phyloP scores from a whole-genome alignment of 2,329 filamentous ascomycete species.

The Ophiobolus disseminans region DNA sequence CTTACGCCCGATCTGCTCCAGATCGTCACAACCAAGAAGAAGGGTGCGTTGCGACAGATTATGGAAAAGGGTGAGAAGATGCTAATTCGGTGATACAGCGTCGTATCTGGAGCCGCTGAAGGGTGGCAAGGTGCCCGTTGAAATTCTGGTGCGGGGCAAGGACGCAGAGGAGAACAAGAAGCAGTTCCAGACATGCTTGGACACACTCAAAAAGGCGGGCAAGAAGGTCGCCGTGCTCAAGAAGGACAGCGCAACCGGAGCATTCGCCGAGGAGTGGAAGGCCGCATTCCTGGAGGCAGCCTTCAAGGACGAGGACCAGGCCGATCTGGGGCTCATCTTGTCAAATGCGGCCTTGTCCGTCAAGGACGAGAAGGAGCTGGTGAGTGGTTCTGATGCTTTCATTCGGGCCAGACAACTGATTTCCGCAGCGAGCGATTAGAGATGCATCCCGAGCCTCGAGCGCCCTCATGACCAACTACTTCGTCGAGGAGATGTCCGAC shows the following conservation, averaged over 20 bases:
- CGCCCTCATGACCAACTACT: slow-evolving; percentile 93
- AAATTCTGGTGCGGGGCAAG: slow-evolving; percentile 90
- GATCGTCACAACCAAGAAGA: slow-evolving; percentile 95
- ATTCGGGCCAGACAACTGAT: slow-evolving; percentile 10
- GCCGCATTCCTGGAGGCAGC: slow-evolving; percentile 73
- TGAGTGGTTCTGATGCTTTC: slow-evolving; percentile 43
- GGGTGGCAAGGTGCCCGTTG: slow-evolving; percentile 88
- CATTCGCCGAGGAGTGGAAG: slow-evolving; percentile 97
- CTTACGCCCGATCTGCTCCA: slow-evolving; percentile 88
- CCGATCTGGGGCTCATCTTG: slow-evolving; percentile 82
- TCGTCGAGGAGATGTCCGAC: slow-evolving; percentile 97
- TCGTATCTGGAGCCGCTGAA: slow-evolving; percentile 93
- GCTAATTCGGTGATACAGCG: slow-evolving; percentile 63
- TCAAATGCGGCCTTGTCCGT: slow-evolving; percentile 85
- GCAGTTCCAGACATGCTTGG: slow-evolving; percentile 82
- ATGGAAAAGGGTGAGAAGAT: background rate
- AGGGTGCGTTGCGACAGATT: slow-evolving; percentile 66
- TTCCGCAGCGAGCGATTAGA: slow-evolving; percentile 77
- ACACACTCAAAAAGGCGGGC: slow-evolving; percentile 85
- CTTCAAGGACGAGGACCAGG: slow-evolving; percentile 85
- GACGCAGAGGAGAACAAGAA: slow-evolving; percentile 91
- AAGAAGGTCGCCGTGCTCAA: slow-evolving; percentile 88
- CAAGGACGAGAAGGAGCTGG: slow-evolving; percentile 93
- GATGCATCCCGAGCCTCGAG: slow-evolving; percentile 94
- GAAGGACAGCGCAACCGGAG: slow-evolving; percentile 84